Evolutionary conservation across 2,329 filamentous ascomycete species (phyloP).

Genomic region (Xylariaceae sp.): DNA sequence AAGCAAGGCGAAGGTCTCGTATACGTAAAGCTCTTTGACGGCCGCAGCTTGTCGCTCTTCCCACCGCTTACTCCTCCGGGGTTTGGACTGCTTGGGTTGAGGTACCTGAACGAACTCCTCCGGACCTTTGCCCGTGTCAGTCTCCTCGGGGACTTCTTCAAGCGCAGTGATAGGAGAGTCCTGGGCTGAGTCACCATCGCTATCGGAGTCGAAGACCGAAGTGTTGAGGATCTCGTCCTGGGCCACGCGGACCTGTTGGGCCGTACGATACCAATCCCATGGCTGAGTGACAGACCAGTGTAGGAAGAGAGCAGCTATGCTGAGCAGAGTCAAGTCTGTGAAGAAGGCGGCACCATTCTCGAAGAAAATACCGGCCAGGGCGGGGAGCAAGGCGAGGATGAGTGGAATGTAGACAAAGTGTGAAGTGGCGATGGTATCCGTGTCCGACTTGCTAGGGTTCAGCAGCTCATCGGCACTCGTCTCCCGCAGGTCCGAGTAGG

Average conservation of each 20-base stretch:
- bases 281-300: constrained; percentile 90
- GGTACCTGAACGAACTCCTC: constrained; percentile 9
- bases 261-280: constrained; percentile 78
- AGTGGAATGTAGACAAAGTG: constrained; percentile 78
- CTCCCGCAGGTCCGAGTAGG: constrained; percentile 68
- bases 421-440: constrained; percentile 51
- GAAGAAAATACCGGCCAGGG: constrained; percentile 79
- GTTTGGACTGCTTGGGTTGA: not conserved
- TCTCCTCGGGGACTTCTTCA: constrained; percentile 44
- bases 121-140: constrained; percentile 29
- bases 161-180: constrained; percentile 26
- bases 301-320: constrained; percentile 77
- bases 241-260: constrained; percentile 56
- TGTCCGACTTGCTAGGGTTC: constrained; percentile 42
- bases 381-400: constrained; percentile 78
- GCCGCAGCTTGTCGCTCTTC: constrained; percentile 36
- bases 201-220: constrained; percentile 43
- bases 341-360: constrained; percentile 78
- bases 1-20: constrained; percentile 70
- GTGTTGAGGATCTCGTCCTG: constrained; percentile 43
- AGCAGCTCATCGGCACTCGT: constrained; percentile 69
- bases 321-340: constrained; percentile 79
- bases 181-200: constrained; percentile 33
- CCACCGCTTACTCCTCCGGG: constrained; percentile 15
- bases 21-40: constrained; percentile 62